phyloP scores from a whole-genome alignment of 2,329 filamentous ascomycete genomes.

The Cladophialophora bantiana region DNA sequence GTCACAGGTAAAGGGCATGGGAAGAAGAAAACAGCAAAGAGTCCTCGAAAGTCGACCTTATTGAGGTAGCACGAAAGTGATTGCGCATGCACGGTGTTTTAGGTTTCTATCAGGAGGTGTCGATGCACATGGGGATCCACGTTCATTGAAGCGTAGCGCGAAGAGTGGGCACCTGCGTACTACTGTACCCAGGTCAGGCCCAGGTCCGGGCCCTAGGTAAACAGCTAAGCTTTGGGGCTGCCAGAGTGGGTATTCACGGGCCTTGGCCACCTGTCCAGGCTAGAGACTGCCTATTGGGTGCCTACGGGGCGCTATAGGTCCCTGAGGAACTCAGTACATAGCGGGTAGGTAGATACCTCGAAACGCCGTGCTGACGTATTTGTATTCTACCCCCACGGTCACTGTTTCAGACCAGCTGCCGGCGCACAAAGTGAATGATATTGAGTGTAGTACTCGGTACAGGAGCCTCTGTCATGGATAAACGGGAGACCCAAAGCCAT shows the following conservation, averaged over 20 bases:
- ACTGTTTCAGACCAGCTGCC: too few species aligned
- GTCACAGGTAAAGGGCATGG: not conserved
- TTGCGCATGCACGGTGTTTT: conserved; percentile 19
- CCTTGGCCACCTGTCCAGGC: not conserved
- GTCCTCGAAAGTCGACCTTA: not conserved
- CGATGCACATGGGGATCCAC: not conserved
- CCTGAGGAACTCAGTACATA: too few species aligned
- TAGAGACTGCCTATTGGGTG: not conserved
- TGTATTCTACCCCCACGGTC: too few species aligned
- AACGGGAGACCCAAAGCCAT: not conserved
- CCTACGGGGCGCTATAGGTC: too few species aligned
- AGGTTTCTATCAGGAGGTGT: not conserved
- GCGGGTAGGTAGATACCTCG: too few species aligned
- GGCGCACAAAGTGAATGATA: not conserved
- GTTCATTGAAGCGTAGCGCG: conserved; percentile 2
- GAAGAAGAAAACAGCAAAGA: not conserved
- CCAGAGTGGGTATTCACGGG: conserved; percentile 5
- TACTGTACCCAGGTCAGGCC: too few species aligned
- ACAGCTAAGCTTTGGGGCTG: conserved; percentile 18
- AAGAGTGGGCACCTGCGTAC: conserved; percentile 7
- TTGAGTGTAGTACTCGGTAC: not conserved
- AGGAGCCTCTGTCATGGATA: not conserved
- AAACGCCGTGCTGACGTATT: too few species aligned
- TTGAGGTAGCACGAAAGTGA: conserved; percentile 4
- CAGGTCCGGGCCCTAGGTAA: not conserved